These are phyloP conservation scores for Acanthamoeba lugdunensis DNA, from an alignment of 208 protist species.

Conservation along the genomic window DNA sequence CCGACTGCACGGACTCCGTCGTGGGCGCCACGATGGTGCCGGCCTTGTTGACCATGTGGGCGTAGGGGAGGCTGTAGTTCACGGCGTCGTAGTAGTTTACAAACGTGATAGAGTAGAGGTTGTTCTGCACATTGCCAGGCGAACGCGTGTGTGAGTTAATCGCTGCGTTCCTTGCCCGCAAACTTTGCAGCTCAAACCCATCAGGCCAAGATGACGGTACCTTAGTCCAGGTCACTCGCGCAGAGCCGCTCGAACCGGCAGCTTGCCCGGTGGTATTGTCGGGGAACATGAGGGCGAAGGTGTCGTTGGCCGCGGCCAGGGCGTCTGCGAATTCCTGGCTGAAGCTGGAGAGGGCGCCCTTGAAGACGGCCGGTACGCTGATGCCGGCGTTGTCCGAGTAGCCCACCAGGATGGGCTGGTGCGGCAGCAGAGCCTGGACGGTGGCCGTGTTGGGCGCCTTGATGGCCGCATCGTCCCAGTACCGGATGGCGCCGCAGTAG, in stretches of 20 bases:
- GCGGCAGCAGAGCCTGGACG: not conserved
- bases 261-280: not conserved
- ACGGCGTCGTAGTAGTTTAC: constrained; percentile 48
- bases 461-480: constrained; percentile 30
- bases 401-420: constrained; percentile 5
- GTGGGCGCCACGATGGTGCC: not conserved
- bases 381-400: constrained; percentile 46
- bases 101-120: not conserved
- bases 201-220: not conserved
- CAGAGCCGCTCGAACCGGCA: not conserved
- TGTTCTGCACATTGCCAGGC: not conserved
- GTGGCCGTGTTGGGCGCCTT: not conserved
- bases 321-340: not conserved
- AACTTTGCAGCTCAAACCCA: too few relatives aligned
- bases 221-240: not conserved
- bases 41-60: constrained; percentile 44
- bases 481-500: not conserved
- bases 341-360: constrained; percentile 42
- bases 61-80: not conserved
- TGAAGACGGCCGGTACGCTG: constrained; percentile 23
- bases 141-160: too few relatives aligned
- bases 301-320: not conserved
- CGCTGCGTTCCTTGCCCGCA: too few relatives aligned
- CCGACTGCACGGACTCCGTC: constrained; percentile 1
- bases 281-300: not conserved